Conservation (phyloP, 805 yeast species). For the Metschnikowia drakensbergensis region DNA sequence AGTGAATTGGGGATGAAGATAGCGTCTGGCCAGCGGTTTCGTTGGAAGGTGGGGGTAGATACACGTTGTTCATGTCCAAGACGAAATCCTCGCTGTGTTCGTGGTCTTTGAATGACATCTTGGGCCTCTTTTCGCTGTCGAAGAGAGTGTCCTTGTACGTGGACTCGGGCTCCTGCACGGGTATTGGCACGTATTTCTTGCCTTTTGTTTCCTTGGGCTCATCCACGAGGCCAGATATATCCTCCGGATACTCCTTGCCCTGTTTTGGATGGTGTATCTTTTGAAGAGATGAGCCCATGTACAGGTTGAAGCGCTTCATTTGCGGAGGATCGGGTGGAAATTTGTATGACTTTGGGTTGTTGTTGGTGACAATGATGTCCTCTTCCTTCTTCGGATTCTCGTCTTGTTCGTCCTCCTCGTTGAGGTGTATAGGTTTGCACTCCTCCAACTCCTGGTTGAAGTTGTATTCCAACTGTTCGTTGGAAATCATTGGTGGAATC, state of each 20-base stretch:
- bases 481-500: slow-evolving; percentile 7
- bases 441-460: slow-evolving; percentile 18
- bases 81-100: background rate
- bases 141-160: background rate
- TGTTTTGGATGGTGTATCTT: slow-evolving; percentile 16
- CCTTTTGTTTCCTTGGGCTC: slow-evolving; percentile 7
- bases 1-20: slow-evolving; percentile 22
- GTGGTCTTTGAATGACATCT: background rate
- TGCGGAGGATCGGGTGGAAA: slow-evolving; percentile 42
- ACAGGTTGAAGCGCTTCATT: background rate
- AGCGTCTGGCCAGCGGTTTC: slow-evolving; percentile 29
- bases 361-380: slow-evolving; percentile 48
- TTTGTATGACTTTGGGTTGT: slow-evolving; percentile 48
- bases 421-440: slow-evolving; percentile 22
- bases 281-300: background rate
- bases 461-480: slow-evolving; percentile 18
- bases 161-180: slow-evolving; percentile 34
- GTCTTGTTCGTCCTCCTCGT: slow-evolving; percentile 28
- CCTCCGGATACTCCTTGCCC: slow-evolving; percentile 23
- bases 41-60: slow-evolving; percentile 35
- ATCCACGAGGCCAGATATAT: slow-evolving; percentile 31
- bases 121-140: background rate
- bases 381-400: slow-evolving; percentile 9
- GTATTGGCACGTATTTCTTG: slow-evolving; percentile 38
- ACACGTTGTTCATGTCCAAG: slow-evolving; percentile 19